A percentile compares a stretch with the other conserved stretches of the same genome.
Evolutionary conservation across 2,329 filamentous ascomycete species (phyloP).

Genomic region (Didymellaceae sp.): DNA sequence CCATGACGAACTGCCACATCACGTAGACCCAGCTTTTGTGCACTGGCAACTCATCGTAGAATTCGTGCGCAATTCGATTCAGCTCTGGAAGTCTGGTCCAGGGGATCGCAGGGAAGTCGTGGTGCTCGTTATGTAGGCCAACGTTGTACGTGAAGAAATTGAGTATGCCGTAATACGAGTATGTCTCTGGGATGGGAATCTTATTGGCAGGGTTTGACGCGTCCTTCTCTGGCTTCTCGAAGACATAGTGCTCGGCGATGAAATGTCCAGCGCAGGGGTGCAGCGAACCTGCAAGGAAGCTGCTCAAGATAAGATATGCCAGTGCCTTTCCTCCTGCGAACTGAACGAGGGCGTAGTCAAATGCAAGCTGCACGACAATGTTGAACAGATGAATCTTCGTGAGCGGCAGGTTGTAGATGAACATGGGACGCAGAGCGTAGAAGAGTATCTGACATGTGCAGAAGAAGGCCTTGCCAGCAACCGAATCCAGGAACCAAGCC

Average conservation of each 20-base stretch:
- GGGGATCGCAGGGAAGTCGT: slow-evolving; percentile 95
- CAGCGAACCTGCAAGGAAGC: slow-evolving; percentile 90
- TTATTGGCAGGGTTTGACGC: slow-evolving; percentile 60
- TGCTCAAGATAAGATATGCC: slow-evolving; percentile 84
- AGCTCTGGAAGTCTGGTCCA: slow-evolving; percentile 86
- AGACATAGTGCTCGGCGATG: slow-evolving; percentile 86
- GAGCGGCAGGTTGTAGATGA: slow-evolving; percentile 87
- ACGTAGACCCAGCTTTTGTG: slow-evolving; percentile 92
- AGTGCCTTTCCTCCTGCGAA: slow-evolving; percentile 69
- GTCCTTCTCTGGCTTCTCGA: slow-evolving; percentile 58
- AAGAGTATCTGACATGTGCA: slow-evolving; percentile 99
- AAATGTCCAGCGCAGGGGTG: slow-evolving; percentile 97
- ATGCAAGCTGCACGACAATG: slow-evolving; percentile 74
- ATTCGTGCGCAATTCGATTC: slow-evolving; percentile 82
- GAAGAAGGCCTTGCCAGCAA: slow-evolving; percentile 97
- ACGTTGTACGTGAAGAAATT: slow-evolving; percentile 97
- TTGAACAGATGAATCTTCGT: slow-evolving; percentile 86
- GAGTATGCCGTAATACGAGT: slow-evolving; percentile 92
- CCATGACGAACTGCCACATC: slow-evolving; percentile 94
- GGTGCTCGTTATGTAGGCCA: slow-evolving; percentile 97
- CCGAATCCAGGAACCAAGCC: slow-evolving; percentile 90
- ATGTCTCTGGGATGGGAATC: slow-evolving; percentile 81
- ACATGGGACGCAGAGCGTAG: slow-evolving; percentile 95
- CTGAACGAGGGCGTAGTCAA: slow-evolving; percentile 74
- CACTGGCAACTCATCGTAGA: slow-evolving; percentile 84